phyloP scores from a whole-genome alignment of 2,329 filamentous ascomycete species.

The Dichotomopilus funicola region DNA sequence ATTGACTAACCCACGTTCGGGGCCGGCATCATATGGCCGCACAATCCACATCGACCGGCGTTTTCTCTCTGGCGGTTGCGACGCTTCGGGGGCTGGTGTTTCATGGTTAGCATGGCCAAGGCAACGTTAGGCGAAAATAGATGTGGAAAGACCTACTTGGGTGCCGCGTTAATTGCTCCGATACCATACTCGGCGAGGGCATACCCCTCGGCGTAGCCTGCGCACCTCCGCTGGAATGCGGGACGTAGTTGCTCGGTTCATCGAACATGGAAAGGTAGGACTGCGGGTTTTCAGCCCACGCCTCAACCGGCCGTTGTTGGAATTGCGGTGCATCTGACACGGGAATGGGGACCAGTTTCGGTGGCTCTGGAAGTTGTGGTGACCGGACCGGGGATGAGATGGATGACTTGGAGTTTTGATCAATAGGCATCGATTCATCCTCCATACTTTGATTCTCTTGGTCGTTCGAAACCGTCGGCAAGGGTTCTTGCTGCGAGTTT shows the following conservation, averaged over 20 bases:
- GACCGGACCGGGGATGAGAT: neutral
- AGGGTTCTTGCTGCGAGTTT: too few species aligned
- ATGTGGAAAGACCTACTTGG: neutral
- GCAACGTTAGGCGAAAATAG: neutral
- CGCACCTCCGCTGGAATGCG: neutral
- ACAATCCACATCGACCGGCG: constrained; percentile 28
- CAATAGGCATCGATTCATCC: neutral
- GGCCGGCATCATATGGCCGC: constrained; percentile 23
- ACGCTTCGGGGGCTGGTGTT: neutral
- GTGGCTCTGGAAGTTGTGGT: neutral
- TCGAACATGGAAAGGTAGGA: constrained; percentile 26
- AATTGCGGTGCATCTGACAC: constrained; percentile 18
- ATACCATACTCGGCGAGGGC: neutral
- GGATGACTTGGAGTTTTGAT: neutral
- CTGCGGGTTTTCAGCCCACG: constrained; percentile 22
- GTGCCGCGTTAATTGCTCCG: neutral
- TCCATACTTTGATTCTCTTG: neutral
- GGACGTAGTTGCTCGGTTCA: constrained; percentile 4
- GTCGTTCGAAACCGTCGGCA: neutral
- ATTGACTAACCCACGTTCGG: constrained; percentile 20
- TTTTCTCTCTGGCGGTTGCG: constrained; percentile 11
- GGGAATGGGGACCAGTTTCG: constrained; percentile 19
- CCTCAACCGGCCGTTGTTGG: constrained; percentile 11
- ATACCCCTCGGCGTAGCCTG: neutral
- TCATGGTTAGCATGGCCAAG: neutral